A percentile compares a stretch with the other conserved stretches of the same genome.
These are phyloP conservation scores for Corylus heterophylla DNA, from an alignment of 306 rosid species.

Conservation along the genomic window DNA sequence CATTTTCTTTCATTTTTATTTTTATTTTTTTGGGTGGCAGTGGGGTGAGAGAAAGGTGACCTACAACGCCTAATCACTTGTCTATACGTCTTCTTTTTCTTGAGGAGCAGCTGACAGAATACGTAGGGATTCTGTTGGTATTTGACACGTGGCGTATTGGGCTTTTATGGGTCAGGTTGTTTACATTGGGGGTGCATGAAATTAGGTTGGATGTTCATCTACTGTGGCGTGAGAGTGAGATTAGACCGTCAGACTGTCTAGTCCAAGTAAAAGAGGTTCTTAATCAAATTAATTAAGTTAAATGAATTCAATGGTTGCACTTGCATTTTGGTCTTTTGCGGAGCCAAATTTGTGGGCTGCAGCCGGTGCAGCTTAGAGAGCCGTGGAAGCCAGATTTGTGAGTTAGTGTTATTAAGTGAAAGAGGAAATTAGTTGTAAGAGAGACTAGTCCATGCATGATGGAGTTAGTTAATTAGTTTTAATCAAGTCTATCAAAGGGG, in stretches of 20 bases:
- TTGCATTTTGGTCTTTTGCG: not conserved
- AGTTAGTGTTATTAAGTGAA: no score
- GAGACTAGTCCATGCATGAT: no score
- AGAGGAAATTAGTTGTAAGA: no score
- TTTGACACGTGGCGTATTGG: constrained; percentile 45
- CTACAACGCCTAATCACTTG: constrained; percentile 62
- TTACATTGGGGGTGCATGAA: constrained; percentile 21
- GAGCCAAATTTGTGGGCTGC: not conserved
- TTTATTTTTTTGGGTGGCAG: not conserved
- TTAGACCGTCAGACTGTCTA: not conserved
- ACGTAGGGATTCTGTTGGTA: constrained; percentile 29
- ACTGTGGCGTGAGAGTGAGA: constrained; percentile 33
- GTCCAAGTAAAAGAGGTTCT: not conserved
- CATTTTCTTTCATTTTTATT: not conserved
- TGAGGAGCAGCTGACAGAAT: not conserved
- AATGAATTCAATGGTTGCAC: no score
- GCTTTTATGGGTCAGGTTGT: constrained; percentile 1
- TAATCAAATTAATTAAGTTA: no score
- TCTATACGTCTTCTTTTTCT: constrained; percentile 26
- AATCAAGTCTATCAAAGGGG: no score
- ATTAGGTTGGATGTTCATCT: constrained; percentile 80
- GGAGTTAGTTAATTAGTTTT: no score
- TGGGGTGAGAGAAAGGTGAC: constrained; percentile 66
- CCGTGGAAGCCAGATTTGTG: no score
- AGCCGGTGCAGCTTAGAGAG: no score